phyloP scores from a whole-genome alignment of 2,329 filamentous ascomycete genomes.

The Orbilia blumenaviensis region DNA sequence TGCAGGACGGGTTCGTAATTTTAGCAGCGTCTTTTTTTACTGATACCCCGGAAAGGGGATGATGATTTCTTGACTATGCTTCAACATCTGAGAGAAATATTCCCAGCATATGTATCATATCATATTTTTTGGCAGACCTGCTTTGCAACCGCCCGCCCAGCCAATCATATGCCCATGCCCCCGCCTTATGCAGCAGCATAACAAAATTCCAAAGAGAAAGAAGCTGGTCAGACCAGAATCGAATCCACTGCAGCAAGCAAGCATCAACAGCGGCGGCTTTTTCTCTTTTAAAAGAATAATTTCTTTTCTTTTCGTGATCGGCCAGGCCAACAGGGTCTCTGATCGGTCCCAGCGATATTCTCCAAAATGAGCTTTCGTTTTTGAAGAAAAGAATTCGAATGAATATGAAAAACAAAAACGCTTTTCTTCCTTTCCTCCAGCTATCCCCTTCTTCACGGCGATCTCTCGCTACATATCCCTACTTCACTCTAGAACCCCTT shows the following conservation, averaged over 20 bases:
- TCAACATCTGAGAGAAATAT: slow-evolving; percentile 22
- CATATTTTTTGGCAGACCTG: slow-evolving; percentile 1
- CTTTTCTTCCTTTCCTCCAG: not conserved
- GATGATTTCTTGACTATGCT: slow-evolving; percentile 4
- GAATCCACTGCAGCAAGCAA: not conserved
- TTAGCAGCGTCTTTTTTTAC: slow-evolving; percentile 29
- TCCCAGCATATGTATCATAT: slow-evolving; percentile 25
- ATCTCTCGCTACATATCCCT: slow-evolving; percentile 24
- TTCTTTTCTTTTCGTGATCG: slow-evolving; percentile 4
- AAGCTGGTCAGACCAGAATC: slow-evolving; percentile 16
- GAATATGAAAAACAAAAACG: too few relatives aligned
- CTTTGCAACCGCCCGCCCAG: slow-evolving; percentile 17
- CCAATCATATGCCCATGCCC: slow-evolving; percentile 28
- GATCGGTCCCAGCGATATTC: not conserved
- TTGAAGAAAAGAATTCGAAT: not conserved
- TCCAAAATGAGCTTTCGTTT: not conserved
- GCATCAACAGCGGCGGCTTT: not conserved
- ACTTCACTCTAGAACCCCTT: slow-evolving; percentile 9
- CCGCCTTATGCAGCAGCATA: slow-evolving; percentile 21
- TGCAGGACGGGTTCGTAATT: slow-evolving; percentile 40
- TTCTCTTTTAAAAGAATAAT: not conserved
- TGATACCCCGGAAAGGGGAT: slow-evolving; percentile 34
- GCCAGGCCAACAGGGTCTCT: not conserved
- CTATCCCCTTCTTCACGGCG: slow-evolving; percentile 1
- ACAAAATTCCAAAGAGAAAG: slow-evolving; percentile 21